Evolutionary conservation across 805 yeast genomes (phyloP), one percentile per base, ranked within the genome.

Genomic region (Metschnikowia kunwiensis): DNA sequence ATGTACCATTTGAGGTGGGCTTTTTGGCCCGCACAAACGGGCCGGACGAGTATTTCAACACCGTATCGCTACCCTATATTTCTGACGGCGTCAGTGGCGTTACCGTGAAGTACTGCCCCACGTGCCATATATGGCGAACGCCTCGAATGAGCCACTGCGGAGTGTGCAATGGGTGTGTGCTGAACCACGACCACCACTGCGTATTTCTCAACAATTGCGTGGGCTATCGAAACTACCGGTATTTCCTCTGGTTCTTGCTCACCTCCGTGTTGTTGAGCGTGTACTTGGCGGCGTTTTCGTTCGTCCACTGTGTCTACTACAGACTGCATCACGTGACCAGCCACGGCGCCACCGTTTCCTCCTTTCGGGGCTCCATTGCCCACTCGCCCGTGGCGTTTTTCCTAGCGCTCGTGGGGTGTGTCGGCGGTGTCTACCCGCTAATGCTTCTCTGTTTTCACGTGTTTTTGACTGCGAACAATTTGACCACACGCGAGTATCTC

Each of bases 401-500:
- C 29, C 59, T 82, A n/a, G 69, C 71, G 1, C 58, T 83, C 3
- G 74, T 72, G 36, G 65, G 73, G 0, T 53, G 65, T 1, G 18
- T 80, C 1, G 60, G 64, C 2, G 21, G 75, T n/a, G 44, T 70
- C 2, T 84, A 82, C 49, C 89, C 93, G 2, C 30, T 67, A 0
- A 43, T 77, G 17, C 56, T 86, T 11, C 51, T 82, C 13, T 27
- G 59, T 0, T 73, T 71, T 46, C 95, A 86, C 49, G 24, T 75
- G 1, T 72, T 65, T 33, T 56, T 85, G 33, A 74, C 78, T 0
- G 51, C 74, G 1, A 68, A 75, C 6, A 80, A 80, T 31, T 69
- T 81, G 44, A 80, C 89, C 7, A 85, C 95, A 5, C 68, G 88
- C 43, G 95, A 86, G 47, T 85, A 72, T 51, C 60, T 86, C 32